These are phyloP conservation scores for Mycena galericulata DNA, from an alignment of 768 basidiomycete species.

Conservation along the genomic window DNA sequence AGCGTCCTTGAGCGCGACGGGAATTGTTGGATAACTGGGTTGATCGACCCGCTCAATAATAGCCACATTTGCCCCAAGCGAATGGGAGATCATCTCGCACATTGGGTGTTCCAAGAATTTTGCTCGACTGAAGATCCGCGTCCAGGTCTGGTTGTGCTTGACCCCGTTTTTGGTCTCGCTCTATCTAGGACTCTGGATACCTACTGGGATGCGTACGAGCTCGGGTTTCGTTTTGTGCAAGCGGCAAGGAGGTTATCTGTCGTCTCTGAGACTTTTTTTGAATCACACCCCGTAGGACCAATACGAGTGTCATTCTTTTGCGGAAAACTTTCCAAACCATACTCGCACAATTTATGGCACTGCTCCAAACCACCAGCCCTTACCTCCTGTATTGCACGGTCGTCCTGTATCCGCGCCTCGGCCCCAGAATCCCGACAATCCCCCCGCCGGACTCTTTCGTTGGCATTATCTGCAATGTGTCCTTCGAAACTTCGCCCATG, in stretches of 20 bases:
- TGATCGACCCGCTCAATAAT: background rate
- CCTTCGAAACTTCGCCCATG: background rate
- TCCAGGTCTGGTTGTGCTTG: background rate
- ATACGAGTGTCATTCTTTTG: no score
- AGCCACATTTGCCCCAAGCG: background rate
- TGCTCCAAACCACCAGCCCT: no score
- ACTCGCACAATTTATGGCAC: no score
- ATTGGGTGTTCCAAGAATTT: background rate
- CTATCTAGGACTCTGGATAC: background rate
- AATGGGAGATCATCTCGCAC: background rate
- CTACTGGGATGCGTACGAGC: background rate
- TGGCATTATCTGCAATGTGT: slow-evolving; percentile 20
- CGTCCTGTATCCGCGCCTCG: background rate
- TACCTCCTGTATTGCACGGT: background rate
- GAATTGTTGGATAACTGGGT: background rate
- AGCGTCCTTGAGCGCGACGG: background rate
- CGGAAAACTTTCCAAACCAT: no score
- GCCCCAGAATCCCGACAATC: background rate
- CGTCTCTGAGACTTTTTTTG: background rate
- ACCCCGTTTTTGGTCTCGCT: background rate
- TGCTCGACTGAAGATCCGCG: background rate
- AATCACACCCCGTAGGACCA: no score
- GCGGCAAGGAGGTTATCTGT: background rate
- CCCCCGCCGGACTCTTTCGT: slow-evolving; percentile 15
- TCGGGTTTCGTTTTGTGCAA: background rate